Evolutionary conservation across 75 land plant genomes (phyloP), one percentile per base, ranked within the genome.

Genomic region (Cryptomeria japonica): DNA sequence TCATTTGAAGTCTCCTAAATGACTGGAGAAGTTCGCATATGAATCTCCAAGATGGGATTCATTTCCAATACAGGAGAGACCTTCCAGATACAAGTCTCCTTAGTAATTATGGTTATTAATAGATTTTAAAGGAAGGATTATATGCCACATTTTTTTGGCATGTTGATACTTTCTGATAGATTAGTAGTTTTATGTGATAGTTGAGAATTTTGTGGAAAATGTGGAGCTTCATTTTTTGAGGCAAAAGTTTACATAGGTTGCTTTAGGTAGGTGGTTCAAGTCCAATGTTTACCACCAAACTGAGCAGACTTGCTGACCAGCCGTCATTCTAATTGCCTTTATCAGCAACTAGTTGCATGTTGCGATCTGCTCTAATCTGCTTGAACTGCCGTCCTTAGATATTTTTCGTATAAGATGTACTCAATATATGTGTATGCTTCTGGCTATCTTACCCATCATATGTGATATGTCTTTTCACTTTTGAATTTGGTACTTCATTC

Each of bases 321-420:
- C 41, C 2, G 41, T 4, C 80, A 78, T 78, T 18, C 16, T 38
- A 37, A 39, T 78, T 32, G 16, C 22, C 80, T 78, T 18, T 78
- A 32, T 78, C 1, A 39, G 38, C 80, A 32, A 19, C 38, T 22
- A 78, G 44, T n/a, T 32, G 38, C 77, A 13, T 34, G 16, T 8
- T 82, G 51, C 15, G 1, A 13, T 44, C 49, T 82, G 25, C 32
- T 28, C 46, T 46, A 28, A 82, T 46, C 84, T 82, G 32, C 47
- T 82, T 82, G 84, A 82, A 82, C 16, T 82, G 84, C 15, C n/a
- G 28, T n/a, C 3, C 47, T 80, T 80, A 28, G 83, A 25, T 44
- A 42, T 72, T 72, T 3, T 19, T 18, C 64, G 1, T 58, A 58
- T 58, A 19, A 38, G 83, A 44, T 2, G n/a, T 28, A 80, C 19